phyloP scores from a whole-genome alignment of 1,284 basidiomycete genomes.

The Leccinum solheimii region DNA sequence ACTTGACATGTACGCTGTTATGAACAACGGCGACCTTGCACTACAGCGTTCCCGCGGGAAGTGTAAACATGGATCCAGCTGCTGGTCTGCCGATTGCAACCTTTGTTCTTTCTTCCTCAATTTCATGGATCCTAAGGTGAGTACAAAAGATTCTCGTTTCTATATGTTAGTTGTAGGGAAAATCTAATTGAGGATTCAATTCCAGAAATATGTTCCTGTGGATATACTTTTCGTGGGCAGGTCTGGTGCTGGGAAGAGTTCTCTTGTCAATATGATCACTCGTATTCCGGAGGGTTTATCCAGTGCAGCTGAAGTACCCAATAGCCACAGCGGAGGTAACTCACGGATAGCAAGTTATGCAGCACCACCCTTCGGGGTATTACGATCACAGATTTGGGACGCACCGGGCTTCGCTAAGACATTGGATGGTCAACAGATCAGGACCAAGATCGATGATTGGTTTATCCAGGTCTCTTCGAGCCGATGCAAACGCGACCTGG shows the following conservation, averaged over 20 bases:
- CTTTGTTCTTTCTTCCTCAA: neutral
- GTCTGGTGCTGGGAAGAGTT: neutral
- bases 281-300: neutral
- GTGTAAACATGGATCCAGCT: neutral
- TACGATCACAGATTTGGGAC: neutral
- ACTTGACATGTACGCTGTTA: neutral
- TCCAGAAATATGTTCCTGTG: neutral
- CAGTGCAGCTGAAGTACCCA: neutral
- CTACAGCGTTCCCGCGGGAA: neutral
- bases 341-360: neutral
- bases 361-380: neutral
- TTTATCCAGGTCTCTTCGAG: neutral
- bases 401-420: neutral
- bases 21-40: neutral
- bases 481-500: neutral
- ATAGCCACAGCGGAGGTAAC: neutral
- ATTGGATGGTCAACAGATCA: neutral
- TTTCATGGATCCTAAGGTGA: neutral
- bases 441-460: neutral
- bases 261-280: neutral
- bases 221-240: neutral
- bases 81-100: neutral
- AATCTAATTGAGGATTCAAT: neutral
- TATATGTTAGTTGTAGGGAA: fast-evolving
- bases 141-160: neutral